Percentiles rank a stretch among this genome's conserved stretches.
These are phyloP conservation scores for Agapanthus africanus DNA, from an alignment of 106 monocot species.

Conservation along the genomic window DNA sequence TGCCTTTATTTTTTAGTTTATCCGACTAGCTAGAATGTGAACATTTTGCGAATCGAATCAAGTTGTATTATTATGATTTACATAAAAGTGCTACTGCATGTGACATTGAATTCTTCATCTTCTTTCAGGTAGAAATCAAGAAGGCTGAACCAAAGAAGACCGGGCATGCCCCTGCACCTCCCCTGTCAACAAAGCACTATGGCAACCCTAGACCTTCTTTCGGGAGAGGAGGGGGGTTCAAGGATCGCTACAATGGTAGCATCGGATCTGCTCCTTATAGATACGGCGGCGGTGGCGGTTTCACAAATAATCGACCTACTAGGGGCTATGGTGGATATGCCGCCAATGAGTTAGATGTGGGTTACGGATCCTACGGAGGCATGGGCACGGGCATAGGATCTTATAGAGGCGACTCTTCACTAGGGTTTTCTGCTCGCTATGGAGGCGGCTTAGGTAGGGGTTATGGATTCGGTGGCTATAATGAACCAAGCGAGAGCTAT, in stretches of 20 bases:
- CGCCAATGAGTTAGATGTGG: conserved; percentile 3
- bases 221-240: conserved; percentile 8
- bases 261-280: conserved; percentile 6
- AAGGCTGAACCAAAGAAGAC: conserved; percentile 98
- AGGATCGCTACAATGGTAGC: conserved; percentile 1
- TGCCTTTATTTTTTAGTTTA: too few species aligned
- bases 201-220: conserved; percentile 5
- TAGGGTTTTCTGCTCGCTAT: conserved; percentile 7
- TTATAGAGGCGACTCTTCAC: conserved; percentile 8
- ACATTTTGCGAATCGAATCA: too few species aligned
- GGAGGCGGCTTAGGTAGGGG: conserved; percentile 1
- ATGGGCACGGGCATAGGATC: not conserved
- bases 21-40: too few species aligned
- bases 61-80: too few species aligned
- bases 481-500: not conserved
- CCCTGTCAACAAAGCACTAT: conserved; percentile 10
- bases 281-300: conserved; percentile 7
- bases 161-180: conserved; percentile 9
- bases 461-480: conserved; percentile 8
- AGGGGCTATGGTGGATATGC: conserved; percentile 1
- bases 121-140: conserved; percentile 94
- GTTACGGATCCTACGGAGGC: conserved; percentile 9
- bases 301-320: not conserved
- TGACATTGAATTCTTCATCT: too few species aligned
- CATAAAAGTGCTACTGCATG: too few species aligned